Evolutionary conservation across 73 alveolate genomes (phyloP), one percentile per base, ranked within the genome.

Genomic region (Paramecium sexaurelia): DNA sequence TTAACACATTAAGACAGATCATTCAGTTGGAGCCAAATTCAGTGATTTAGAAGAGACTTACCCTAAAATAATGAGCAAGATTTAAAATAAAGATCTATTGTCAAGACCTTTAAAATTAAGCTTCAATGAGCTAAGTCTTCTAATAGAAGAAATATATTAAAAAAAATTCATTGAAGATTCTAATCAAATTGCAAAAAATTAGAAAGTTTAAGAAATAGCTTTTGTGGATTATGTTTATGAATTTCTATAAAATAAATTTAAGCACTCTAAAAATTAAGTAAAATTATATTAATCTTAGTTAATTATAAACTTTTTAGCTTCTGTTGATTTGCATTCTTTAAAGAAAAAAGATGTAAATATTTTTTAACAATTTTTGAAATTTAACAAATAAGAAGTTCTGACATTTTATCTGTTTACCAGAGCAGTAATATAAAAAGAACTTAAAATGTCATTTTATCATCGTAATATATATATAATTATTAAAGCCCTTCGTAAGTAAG

Each of bases 121-220:
- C 9, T 78, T 78, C 17, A 45, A 78, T 78, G 90, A 78, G n/a
- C 33, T 78, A 3, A 20, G 45, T 19, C 43, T 29, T 1, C 3
- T 26, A 43, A 78, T 78, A 37, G 90, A 78, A 8, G 90, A 78
- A 78, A 78, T 78, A 24, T 78, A 78, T 43, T 24, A 32, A 78
- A 78, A 37, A 11, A 78, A 45, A 27, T 78, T 78, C 15, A 24
- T 26, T 29, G 90, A 78, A 40, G 90, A 78, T 78, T 41, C 41
- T 37, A 41, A 26, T 43, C 43, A 29, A 22, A 78, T 78, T 17
- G 43, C 26, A 3, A 78, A 41, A 24, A 78, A 78, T 78, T 9
- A 40, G 17, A 41, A 37, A 24, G 33, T 45, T 8, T 24, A 32
- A 22, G 40, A 78, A 40, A 41, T 5, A 24, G 27, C 69, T 17